These are phyloP conservation scores for Salicornia ramosissima DNA, from an alignment of 148 eudicot species.

Conservation along the genomic window DNA sequence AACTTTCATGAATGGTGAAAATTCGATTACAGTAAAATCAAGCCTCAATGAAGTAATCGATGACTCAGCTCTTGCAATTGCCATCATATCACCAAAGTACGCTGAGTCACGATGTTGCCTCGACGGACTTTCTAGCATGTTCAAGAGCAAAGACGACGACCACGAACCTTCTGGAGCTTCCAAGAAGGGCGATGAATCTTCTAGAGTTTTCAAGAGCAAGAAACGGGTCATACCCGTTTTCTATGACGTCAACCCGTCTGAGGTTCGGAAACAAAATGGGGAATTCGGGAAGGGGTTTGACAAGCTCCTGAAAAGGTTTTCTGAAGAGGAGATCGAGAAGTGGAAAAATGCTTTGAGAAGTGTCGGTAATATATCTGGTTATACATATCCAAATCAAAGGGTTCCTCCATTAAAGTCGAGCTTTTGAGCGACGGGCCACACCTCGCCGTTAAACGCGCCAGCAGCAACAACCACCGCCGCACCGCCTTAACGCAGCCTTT, in stretches of 20 bases:
- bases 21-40: conserved; percentile 32
- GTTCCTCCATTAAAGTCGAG: no score
- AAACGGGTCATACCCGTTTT: conserved; percentile 49
- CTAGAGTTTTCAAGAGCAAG: conserved; percentile 18
- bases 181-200: no score
- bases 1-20: conserved; percentile 38
- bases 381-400: conserved; percentile 19
- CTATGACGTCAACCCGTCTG: conserved; percentile 39
- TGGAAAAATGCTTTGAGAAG: conserved; percentile 39
- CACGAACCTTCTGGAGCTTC: no score
- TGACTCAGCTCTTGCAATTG: conserved; percentile 43
- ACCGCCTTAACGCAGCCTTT: no score
- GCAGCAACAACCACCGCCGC: no score
- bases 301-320: neutral
- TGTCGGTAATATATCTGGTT: conserved; percentile 41
- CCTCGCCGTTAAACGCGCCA: no score
- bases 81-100: conserved; percentile 37
- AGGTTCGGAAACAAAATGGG: conserved; percentile 42
- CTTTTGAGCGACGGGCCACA: no score
- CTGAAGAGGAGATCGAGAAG: conserved; percentile 9
- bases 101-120: conserved; percentile 50
- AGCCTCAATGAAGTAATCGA: conserved; percentile 33
- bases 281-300: conserved; percentile 26
- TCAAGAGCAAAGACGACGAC: conserved; percentile 15
- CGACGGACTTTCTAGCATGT: conserved; percentile 35